Base-by-base conservation (phyloP, 164 flowering plant genomes). In the Chloranthus sessilifolius region DNA sequence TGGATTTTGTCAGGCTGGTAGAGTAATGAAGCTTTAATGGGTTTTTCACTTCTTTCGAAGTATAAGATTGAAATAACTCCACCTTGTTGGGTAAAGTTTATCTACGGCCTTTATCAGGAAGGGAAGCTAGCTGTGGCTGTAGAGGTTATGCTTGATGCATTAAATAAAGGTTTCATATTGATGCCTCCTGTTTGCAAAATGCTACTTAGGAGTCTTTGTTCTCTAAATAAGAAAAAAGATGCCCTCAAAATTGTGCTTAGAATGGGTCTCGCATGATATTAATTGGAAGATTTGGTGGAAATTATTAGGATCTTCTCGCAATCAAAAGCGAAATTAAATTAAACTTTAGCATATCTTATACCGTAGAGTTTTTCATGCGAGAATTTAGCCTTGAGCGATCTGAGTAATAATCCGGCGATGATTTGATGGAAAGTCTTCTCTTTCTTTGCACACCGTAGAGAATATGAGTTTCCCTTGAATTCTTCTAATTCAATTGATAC, bases 41-140 rank as follows among this genome's bases (percentile, higher is more conserved):
- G 85, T 14, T 85, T 81, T 47, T 44, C 45, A 12, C 47, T 79
- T 54, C 90, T 91, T 39, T 43, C 47, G 51, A 78, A 79, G 49
- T 59, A 22, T 36, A 53, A 63, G 16, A 48, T 80, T 28, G 56
- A 27, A 31, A 60, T 88, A 17, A 68, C 78, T 39, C 69, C 82
- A 22, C 69, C 88, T 17, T 72, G 80, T 57, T 91, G 96, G 61
- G 88, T 66, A 45, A 51, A 27, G 62, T 70, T 88, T 66, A 82
- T 91, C n/a, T 8, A 30, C 49, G 25, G 63, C 42, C 81, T 83
- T 8, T 80, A 80, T 56, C 38, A 27, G 15, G 60, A 60, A 50
- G 67, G 66, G 46, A 66, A 69, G 23, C 50, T 77, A 20, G 82
- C 67, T 35, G 23, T 52, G 36, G 96, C 98, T 7, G 24, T 68